Conservation (phyloP, 2,329 filamentous ascomycete species). For the Aspergillus amoenus region DNA sequence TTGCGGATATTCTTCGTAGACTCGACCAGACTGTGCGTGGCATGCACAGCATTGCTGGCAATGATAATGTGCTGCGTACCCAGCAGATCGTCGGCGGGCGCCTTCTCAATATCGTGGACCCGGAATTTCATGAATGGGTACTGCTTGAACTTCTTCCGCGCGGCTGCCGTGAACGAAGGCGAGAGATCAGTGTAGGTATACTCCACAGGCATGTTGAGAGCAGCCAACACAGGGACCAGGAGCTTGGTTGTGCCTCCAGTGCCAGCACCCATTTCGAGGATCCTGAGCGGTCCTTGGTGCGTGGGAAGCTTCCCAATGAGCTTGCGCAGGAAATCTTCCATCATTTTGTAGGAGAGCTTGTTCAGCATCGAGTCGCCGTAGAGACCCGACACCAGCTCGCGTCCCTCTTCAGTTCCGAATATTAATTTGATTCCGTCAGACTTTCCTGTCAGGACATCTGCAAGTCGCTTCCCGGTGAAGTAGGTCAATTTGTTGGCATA, state of each 20-base stretch:
- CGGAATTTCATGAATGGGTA: constrained; percentile 24
- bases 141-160: constrained; percentile 26
- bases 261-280: constrained; percentile 42
- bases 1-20: constrained; percentile 26
- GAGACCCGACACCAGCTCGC: constrained; percentile 32
- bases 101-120: constrained; percentile 27
- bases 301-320: too few relatives aligned
- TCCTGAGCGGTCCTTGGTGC: constrained; percentile 1
- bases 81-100: constrained; percentile 13
- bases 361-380: constrained; percentile 27
- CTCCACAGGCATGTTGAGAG: constrained; percentile 26
- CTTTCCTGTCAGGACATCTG: constrained; percentile 26
- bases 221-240: constrained; percentile 25
- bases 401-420: constrained; percentile 36
- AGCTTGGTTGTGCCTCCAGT: constrained; percentile 36
- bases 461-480: constrained; percentile 15
- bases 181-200: constrained; percentile 43
- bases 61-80: constrained; percentile 29
- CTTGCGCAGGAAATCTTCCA: too few relatives aligned
- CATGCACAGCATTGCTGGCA: constrained; percentile 34
- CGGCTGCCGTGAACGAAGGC: constrained; percentile 31
- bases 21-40: constrained; percentile 25
- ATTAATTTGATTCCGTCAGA: constrained; percentile 39
- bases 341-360: too few relatives aligned
- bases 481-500: constrained; percentile 21